Base-by-base conservation (phyloP, 768 basidiomycete genomes). In the Rhodotorula graminis region DNA sequence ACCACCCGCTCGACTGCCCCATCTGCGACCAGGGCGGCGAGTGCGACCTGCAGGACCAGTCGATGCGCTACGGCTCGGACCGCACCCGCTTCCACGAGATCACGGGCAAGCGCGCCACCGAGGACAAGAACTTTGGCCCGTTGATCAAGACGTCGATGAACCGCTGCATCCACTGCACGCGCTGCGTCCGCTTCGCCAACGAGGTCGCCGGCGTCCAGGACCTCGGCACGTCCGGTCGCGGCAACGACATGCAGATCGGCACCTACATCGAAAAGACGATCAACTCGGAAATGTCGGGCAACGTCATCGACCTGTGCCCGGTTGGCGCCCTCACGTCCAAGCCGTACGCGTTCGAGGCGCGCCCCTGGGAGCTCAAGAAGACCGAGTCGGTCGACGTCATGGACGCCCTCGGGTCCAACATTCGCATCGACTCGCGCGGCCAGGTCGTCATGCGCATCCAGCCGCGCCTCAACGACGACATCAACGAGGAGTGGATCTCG, bases 401-500 rank as follows among this genome's bases (percentile, higher is more conserved):
- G 80, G 96, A 99, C 81, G 96, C 93, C 25, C 83, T 99, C 59
- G 96, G 96, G 23, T 93, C 91, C 72, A 98, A 97, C 81, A 96
- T 99, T 81, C 89, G 93, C 58, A 85, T 99, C 67, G 94, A 99
- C 81, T 94, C 94, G 50, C 87, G 95, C 49, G 93, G 93, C 53
- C 90, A 95, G 10, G 88, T 92, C 81, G 95, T 98, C 74, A 98
- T 98, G 94, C 89, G 96, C 62, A 86, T 99, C 77, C 93, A 96
- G 79, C 96, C 96, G 2, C 87, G 90, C 79, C 91, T 92, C 62
- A 98, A 97, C 80, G 96, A 98, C 81, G 91, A 96, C 76, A 89
- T 99, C 75, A 99, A 99, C 81, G 96, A 99, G 84, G 96, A 99
- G 82, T 98, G 96, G 96, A 95, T 99, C 81, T 93, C 87, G 81